Percentiles rank a stretch among this genome's conserved stretches.
phyloP scores from a whole-genome alignment of 805 yeast species.

The Candida nonsorbophila region DNA sequence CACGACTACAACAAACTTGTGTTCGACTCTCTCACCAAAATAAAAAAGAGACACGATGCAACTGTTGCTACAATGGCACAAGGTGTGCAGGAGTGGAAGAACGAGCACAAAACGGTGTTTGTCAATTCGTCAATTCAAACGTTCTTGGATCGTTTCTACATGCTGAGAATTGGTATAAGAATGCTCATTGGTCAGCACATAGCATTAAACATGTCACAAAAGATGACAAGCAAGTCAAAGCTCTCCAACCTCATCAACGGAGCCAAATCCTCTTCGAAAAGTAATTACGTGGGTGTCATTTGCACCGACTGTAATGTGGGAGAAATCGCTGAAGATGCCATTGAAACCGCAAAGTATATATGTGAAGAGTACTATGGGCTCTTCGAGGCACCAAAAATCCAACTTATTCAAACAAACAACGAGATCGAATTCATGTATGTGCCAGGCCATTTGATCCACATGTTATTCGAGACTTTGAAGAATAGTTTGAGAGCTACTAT shows the following conservation, averaged over 20 bases:
- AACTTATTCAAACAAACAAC: slow-evolving; percentile 69
- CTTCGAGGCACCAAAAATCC: slow-evolving; percentile 80
- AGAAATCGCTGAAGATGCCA: slow-evolving; percentile 81
- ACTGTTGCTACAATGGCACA: slow-evolving; percentile 90
- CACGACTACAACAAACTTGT: slow-evolving; percentile 65
- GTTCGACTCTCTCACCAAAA: slow-evolving; percentile 58
- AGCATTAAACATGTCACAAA: slow-evolving; percentile 68
- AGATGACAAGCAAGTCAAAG: slow-evolving; percentile 34
- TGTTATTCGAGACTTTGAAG: slow-evolving; percentile 83
- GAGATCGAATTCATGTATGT: slow-evolving; percentile 79
- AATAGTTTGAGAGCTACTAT: slow-evolving; percentile 87
- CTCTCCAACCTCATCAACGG: slow-evolving; percentile 27
- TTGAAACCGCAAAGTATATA: slow-evolving; percentile 83
- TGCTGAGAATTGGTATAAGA: slow-evolving; percentile 87
- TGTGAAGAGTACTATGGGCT: slow-evolving; percentile 89
- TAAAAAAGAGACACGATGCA: slow-evolving; percentile 85
- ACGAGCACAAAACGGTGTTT: slow-evolving; percentile 36
- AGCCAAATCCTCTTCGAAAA: slow-evolving; percentile 13
- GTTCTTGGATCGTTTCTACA: slow-evolving; percentile 80
- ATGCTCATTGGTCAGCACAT: slow-evolving; percentile 95
- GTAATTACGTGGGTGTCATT: slow-evolving; percentile 82
- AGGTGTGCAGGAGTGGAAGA: slow-evolving; percentile 89
- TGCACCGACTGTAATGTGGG: slow-evolving; percentile 80
- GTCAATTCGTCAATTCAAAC: slow-evolving; percentile 73
- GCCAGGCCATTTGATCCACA: slow-evolving; percentile 88